These are phyloP conservation scores for Termitomyces sp. DNA, from an alignment of 768 basidiomycete genomes.

Conservation along the genomic window DNA sequence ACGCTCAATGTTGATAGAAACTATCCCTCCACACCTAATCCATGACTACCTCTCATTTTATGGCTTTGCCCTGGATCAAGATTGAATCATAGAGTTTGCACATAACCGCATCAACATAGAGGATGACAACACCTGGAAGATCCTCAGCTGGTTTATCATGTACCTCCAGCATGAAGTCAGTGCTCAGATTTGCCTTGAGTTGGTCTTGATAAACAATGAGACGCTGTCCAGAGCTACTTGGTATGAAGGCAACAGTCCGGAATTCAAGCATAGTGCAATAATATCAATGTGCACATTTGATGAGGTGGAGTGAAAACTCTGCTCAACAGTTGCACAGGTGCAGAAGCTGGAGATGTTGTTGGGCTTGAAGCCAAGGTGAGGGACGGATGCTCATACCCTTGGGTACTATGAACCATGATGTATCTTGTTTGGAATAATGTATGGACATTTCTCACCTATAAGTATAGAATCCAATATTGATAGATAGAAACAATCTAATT, in stretches of 20 bases:
- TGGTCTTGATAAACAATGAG: neutral
- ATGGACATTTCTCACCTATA: no score
- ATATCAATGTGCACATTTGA: neutral
- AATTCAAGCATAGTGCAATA: neutral
- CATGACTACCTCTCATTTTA: neutral
- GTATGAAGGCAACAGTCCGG: neutral
- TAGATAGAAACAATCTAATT: no score
- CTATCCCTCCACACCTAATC: neutral
- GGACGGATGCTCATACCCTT: no score
- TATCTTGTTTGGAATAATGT: no score
- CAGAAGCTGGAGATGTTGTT: neutral
- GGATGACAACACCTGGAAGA: no score
- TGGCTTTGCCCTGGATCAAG: neutral
- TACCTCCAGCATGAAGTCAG: no score
- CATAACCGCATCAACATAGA: neutral
- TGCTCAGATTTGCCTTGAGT: neutral
- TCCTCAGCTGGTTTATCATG: no score
- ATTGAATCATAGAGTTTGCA: neutral
- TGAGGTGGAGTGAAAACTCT: neutral
- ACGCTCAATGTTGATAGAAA: neutral
- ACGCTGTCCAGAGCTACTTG: neutral
- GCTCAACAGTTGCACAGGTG: neutral
- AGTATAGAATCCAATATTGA: no score
- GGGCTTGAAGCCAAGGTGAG: neutral
- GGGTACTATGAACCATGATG: no score